A percentile compares a stretch with the other conserved stretches of the same genome.
phyloP scores from a whole-genome alignment of 2,329 filamentous ascomycete species.

The Nemania diffusa region DNA sequence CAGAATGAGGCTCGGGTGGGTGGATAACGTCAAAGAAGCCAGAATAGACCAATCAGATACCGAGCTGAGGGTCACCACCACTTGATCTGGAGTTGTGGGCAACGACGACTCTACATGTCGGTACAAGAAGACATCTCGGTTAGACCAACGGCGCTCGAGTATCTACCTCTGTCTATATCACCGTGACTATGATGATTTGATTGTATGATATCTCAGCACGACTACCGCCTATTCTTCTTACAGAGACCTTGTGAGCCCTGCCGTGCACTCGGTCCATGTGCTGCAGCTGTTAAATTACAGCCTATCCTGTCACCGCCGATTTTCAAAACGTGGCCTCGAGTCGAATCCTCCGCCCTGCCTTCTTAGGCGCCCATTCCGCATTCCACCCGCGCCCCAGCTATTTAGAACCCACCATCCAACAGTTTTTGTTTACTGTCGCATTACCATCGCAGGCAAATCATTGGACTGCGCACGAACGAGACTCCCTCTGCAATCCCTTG shows the following conservation, averaged over 20 bases:
- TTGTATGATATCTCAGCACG: constrained; percentile 21
- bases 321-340: constrained; percentile 39
- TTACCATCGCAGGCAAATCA: not conserved
- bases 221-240: constrained; percentile 13
- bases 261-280: not conserved
- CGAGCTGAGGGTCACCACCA: constrained; percentile 1
- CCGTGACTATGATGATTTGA: constrained; percentile 22
- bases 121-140: constrained; percentile 17
- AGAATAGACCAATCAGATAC: constrained; percentile 15
- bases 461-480: constrained; percentile 10
- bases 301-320: constrained; percentile 37
- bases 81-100: constrained; percentile 8
- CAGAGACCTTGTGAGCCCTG: not conserved
- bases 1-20: not conserved
- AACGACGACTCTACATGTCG: constrained; percentile 11
- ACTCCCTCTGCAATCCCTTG: constrained; percentile 33
- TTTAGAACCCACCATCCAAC: constrained; percentile 16
- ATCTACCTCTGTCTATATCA: not conserved
- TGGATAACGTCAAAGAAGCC: constrained; percentile 12
- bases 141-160: not conserved
- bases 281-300: constrained; percentile 16
- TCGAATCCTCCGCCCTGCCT: constrained; percentile 3
- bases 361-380: constrained; percentile 7
- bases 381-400: constrained; percentile 12
- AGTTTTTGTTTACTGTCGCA: constrained; percentile 13